Conservation (phyloP, 306 rosid species). For the Spatholobus suberectus region DNA sequence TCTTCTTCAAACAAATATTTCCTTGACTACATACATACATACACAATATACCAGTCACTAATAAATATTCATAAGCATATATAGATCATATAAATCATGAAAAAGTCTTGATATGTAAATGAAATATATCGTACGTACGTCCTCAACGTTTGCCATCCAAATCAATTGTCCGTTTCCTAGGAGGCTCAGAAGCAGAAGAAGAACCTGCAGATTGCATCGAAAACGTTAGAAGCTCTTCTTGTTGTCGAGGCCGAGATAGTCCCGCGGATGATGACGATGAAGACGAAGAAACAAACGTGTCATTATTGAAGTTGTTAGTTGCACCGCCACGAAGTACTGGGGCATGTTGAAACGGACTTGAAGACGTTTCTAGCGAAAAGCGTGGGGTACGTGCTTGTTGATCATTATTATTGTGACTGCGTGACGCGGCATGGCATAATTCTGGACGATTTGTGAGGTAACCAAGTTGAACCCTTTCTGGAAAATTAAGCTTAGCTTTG, state of each 20-base stretch:
- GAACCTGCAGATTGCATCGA: constrained; percentile 48
- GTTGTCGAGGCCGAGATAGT: constrained; percentile 40
- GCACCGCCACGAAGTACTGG: no score
- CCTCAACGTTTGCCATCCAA: background rate
- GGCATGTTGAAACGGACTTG: background rate
- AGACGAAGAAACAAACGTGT: constrained; percentile 27
- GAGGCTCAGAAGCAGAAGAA: constrained; percentile 44
- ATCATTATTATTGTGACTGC: background rate
- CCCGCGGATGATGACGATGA: constrained; percentile 26
- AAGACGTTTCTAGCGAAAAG: no score
- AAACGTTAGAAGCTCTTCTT: constrained; percentile 29
- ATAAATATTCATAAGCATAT: background rate
- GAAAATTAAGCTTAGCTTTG: constrained; percentile 88
- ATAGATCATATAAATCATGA: no score
- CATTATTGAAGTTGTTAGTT: no score
- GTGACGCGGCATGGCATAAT: background rate
- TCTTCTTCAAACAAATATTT: background rate
- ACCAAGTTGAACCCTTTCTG: constrained; percentile 62
- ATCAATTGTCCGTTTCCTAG: background rate
- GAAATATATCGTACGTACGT: no score
- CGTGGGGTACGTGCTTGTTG: background rate
- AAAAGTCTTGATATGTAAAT: no score
- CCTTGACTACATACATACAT: background rate
- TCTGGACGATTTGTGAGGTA: constrained; percentile 38
- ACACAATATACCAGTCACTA: background rate